phyloP scores from a whole-genome alignment of 331 rosid species.

The Dryas integrifolia region DNA sequence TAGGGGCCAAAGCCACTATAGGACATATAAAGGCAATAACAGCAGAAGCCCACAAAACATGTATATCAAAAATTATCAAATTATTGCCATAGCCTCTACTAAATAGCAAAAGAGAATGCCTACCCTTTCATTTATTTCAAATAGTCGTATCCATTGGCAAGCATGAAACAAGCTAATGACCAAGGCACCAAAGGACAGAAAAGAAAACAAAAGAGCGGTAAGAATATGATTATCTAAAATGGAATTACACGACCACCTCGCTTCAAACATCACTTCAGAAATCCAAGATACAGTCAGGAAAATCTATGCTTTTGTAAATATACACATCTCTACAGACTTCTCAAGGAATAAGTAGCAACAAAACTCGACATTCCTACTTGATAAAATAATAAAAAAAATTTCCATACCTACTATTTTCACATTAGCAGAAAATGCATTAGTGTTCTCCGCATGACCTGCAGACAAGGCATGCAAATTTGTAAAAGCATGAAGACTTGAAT shows the following conservation, averaged over 20 bases:
- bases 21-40: neutral
- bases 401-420: conserved; percentile 40
- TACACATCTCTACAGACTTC: conserved; percentile 25
- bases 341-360: conserved; percentile 21
- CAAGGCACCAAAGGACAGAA: neutral
- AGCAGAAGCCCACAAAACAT: neutral
- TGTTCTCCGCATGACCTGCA: conserved; percentile 62
- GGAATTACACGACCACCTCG: neutral
- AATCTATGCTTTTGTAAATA: neutral
- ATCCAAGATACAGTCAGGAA: neutral
- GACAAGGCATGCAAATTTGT: conserved; percentile 53
- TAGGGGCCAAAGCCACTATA: no score
- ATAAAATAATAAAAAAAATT: neutral
- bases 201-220: neutral
- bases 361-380: conserved; percentile 15
- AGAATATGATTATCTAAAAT: neutral
- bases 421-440: conserved; percentile 46
- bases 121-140: neutral
- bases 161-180: conserved; percentile 1
- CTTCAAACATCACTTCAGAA: neutral
- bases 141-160: conserved; percentile 5
- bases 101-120: neutral
- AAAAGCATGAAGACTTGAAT: conserved; percentile 26
- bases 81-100: neutral
- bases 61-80: neutral